Evolutionary conservation across 2,329 filamentous ascomycete species (phyloP).

Genomic region (Aspergillus ibericus): DNA sequence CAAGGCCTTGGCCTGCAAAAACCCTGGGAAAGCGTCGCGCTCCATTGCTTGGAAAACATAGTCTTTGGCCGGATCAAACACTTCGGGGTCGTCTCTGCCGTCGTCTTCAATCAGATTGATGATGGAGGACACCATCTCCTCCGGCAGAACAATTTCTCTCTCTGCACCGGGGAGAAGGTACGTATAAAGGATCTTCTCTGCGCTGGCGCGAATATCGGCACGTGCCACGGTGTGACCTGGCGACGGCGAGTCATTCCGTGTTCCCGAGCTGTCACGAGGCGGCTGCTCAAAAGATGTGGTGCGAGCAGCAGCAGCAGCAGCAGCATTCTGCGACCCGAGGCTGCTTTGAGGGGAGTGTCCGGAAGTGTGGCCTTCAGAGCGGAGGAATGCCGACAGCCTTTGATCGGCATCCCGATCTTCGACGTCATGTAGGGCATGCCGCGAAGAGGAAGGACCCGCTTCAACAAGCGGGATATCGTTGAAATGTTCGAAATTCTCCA

Average conservation of each 20-base stretch:
- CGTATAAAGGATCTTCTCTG: constrained; percentile 98
- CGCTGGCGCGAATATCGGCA: constrained; percentile 86
- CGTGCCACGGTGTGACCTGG: constrained; percentile 81
- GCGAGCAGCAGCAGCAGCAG: constrained; percentile 35
- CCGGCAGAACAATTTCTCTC: constrained; percentile 89
- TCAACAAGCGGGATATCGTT: constrained; percentile 56
- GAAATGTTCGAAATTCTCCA: constrained; percentile 70
- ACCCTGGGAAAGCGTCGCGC: constrained; percentile 96
- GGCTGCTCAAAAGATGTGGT: constrained; percentile 48
- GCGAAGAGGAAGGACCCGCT: constrained; percentile 55
- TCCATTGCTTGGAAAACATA: constrained; percentile 99
- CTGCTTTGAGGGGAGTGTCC: constrained; percentile 57
- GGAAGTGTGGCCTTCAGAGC: constrained; percentile 54
- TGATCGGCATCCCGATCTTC: constrained; percentile 80
- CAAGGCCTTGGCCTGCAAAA: constrained; percentile 89
- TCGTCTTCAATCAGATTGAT: constrained; percentile 86
- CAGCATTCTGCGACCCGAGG: constrained; percentile 48
- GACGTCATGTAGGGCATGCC: constrained; percentile 61
- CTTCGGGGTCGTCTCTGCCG: constrained; percentile 90
- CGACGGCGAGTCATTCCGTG: constrained; percentile 75
- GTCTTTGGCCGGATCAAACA: constrained; percentile 96
- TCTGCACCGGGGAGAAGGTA: constrained; percentile 94
- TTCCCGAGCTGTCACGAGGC: constrained; percentile 58
- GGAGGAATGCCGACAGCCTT: constrained; percentile 85
- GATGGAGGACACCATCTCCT: constrained; percentile 81